Conservation (phyloP, 2,329 filamentous ascomycete genomes). For the Curvularia hawaiiensis region DNA sequence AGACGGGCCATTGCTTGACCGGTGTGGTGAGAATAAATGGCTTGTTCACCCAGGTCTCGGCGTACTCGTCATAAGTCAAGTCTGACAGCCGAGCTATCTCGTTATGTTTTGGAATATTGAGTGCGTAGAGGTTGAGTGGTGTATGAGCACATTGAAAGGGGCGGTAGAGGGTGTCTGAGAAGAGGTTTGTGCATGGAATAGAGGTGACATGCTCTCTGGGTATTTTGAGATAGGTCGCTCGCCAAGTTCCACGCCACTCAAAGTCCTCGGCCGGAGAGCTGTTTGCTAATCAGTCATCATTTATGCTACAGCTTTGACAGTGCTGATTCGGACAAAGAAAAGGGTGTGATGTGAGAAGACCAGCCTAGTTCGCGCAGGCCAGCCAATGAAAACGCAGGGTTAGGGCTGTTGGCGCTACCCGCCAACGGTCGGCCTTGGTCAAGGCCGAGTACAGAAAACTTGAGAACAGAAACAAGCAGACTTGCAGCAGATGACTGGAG, state of each 20-base stretch:
- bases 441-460: neutral
- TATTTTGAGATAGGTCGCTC: slow-evolving; percentile 73
- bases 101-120: slow-evolving; percentile 74
- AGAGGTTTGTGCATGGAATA: slow-evolving; percentile 78
- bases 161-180: slow-evolving; percentile 86
- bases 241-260: slow-evolving; percentile 83
- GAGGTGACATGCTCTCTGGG: slow-evolving; percentile 58
- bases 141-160: slow-evolving; percentile 90
- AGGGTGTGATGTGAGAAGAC: neutral
- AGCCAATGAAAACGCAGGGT: neutral
- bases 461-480: neutral
- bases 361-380: neutral
- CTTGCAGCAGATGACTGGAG: neutral
- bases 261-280: slow-evolving; percentile 56
- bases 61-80: slow-evolving; percentile 75
- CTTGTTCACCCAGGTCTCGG: slow-evolving; percentile 73
- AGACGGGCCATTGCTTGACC: slow-evolving; percentile 82
- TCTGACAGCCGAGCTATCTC: slow-evolving; percentile 72
- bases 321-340: neutral
- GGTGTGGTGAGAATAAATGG: slow-evolving; percentile 88
- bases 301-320: neutral
- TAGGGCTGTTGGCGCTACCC: neutral
- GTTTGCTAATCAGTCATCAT: slow-evolving; percentile 8
- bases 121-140: slow-evolving; percentile 67
- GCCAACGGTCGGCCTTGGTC: neutral